Conservation (phyloP, 1,284 basidiomycete species). For the Ganoderma boninense region DNA sequence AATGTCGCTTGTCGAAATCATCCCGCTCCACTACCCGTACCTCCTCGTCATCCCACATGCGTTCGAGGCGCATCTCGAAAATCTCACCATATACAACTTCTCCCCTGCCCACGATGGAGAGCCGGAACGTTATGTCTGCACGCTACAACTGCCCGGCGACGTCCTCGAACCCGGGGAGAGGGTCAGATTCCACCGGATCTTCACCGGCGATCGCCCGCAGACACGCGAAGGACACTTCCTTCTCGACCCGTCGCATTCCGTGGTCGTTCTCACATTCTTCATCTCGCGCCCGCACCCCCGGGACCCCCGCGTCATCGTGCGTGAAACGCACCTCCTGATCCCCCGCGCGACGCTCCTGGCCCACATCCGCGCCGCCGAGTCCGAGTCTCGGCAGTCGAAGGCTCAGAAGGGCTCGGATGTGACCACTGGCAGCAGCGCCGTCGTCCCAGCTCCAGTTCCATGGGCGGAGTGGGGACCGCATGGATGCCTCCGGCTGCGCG, state of each 20-base stretch:
- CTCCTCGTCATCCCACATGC: not conserved
- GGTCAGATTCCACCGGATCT: not conserved
- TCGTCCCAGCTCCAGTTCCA: too few relatives aligned
- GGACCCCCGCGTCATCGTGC: not conserved
- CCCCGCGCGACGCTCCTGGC: not conserved
- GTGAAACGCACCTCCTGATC: not conserved
- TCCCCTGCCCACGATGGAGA: not conserved
- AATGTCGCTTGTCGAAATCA: not conserved
- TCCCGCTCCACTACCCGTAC: not conserved
- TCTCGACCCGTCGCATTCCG: not conserved
- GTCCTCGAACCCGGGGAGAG: not conserved
- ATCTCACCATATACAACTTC: not conserved
- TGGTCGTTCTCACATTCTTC: not conserved
- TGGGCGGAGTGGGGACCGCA: too few relatives aligned
- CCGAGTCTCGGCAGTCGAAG: not conserved
- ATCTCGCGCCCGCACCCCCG: not conserved
- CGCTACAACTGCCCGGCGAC: not conserved
- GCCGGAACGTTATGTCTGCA: not conserved
- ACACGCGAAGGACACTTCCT: not conserved
- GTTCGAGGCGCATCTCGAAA: too few relatives aligned
- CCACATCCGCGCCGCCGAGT: not conserved
- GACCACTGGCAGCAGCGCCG: too few relatives aligned
- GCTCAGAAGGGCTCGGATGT: not conserved
- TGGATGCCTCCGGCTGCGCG: too few relatives aligned
- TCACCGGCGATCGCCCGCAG: not conserved